phyloP scores from a whole-genome alignment of 2,329 filamentous ascomycete genomes.

The Apiospora hydei region DNA sequence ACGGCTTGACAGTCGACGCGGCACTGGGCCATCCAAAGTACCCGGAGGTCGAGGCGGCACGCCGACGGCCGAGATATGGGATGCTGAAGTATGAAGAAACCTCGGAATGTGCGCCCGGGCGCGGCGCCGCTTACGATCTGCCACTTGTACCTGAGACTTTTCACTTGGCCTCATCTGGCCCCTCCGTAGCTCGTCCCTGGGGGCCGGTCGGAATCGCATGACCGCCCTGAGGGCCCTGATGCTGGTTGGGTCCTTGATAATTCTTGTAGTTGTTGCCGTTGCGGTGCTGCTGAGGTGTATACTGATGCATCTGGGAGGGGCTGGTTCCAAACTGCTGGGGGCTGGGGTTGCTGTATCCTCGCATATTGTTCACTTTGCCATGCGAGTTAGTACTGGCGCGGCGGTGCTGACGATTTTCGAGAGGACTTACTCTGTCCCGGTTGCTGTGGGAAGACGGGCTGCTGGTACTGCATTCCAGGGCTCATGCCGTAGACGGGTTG shows the following conservation, averaged over 20 bases:
- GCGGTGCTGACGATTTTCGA: conserved; percentile 31
- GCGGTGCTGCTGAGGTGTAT: conserved; percentile 64
- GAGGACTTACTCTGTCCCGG: conserved; percentile 74
- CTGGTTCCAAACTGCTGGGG: conserved; percentile 71
- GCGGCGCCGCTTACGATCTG: conserved; percentile 37
- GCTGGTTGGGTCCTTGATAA: conserved; percentile 53
- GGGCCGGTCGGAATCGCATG: conserved; percentile 45
- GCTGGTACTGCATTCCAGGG: conserved; percentile 75
- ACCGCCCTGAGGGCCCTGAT: conserved; percentile 47
- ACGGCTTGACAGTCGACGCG: not conserved
- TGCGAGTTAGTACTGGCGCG: conserved; percentile 47
- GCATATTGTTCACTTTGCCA: conserved; percentile 63
- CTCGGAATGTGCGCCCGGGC: conserved; percentile 37
- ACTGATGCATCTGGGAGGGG: conserved; percentile 71
- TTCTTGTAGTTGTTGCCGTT: conserved; percentile 61
- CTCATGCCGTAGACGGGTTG: conserved; percentile 81
- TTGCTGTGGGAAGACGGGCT: conserved; percentile 77
- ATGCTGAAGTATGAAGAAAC: conserved; percentile 34
- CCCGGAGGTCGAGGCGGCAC: not conserved
- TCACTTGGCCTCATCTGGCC: conserved; percentile 56
- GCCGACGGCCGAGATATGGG: conserved; percentile 15
- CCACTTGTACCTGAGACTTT: conserved; percentile 10
- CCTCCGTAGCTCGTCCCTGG: conserved; percentile 47
- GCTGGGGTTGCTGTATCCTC: conserved; percentile 65
- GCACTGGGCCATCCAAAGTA: conserved; percentile 14